Base-by-base conservation (phyloP, 495 filamentous ascomycete genomes). In the Podospora conica region DNA sequence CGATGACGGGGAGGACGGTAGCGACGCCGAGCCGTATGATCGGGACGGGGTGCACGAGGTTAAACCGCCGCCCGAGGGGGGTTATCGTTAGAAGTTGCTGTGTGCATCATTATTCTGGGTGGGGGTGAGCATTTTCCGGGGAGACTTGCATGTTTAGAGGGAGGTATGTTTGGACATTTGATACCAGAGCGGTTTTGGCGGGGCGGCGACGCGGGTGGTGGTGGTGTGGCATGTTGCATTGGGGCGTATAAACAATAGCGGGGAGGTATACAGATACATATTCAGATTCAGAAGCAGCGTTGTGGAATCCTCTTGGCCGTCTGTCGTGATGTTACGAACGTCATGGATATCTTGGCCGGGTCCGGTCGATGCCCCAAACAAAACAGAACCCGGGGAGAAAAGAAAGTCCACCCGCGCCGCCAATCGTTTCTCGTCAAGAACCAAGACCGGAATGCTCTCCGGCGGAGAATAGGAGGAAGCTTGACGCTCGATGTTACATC, bases 11-110 rank as follows among this genome's bases (percentile, higher is more conserved):
- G 63, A 65, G 10, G 63, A 59, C 11, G 63, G 59, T 15, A 65
- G 63, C 21, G 63, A 65, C 21, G 58, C 63, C 10, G 63, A 60
- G 33, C 63, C 63, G 31, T 65, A 65, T 48, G 40, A 48, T 15
- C 12, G 40, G 29, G 28, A 6, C 6, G 25, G 25, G 28, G 28
- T 31, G 8, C 1, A 10, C 2, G 29, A 11, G 29, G 29, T 9
- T 9, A 31, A 31, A 10, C 9, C 29, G 29, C 29, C 29, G 29
- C 10, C 29, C 10, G 10, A 5, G 18, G 40, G 18, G 40, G 18
- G 40, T 6, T 48, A 8, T 18, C 15, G 40, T 4, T 48, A n/a
- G 29, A 11, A 48, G 40, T 15, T 18, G 25, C 6, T 27, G 29
- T 12, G 0, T 31, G 29, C 29, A 12, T 1, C 10, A 31, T 31